These are phyloP conservation scores for Beauveria brongniartii DNA, from an alignment of 2,329 filamentous ascomycete species.

Conservation along the genomic window DNA sequence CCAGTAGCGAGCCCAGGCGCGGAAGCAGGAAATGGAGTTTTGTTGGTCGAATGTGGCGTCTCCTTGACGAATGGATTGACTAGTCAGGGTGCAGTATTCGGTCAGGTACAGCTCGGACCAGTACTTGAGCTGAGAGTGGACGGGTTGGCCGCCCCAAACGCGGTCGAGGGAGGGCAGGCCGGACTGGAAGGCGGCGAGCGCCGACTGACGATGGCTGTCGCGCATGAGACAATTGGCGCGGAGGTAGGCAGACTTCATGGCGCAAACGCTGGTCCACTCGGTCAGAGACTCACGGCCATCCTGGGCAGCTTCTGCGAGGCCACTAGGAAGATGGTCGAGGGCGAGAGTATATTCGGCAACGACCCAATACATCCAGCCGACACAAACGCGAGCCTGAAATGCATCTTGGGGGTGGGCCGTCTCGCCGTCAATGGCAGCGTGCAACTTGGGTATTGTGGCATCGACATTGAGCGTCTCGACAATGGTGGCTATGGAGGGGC, in stretches of 20 bases:
- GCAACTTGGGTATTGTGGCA: conserved; percentile 40
- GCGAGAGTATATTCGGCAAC: conserved; percentile 60
- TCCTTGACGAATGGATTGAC: conserved; percentile 46
- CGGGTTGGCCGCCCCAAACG: conserved; percentile 41
- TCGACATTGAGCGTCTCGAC: conserved; percentile 37
- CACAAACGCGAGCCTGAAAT: conserved; percentile 74
- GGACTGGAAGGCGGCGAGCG: conserved; percentile 57
- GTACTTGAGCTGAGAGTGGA: conserved; percentile 59
- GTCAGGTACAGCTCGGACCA: conserved; percentile 76
- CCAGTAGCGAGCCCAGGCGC: conserved; percentile 66
- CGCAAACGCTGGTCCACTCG: conserved; percentile 76
- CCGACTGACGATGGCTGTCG: conserved; percentile 44
- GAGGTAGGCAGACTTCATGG: conserved; percentile 70
- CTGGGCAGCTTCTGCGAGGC: conserved; percentile 48
- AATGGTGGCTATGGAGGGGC: conserved; percentile 34
- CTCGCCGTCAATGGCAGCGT: conserved; percentile 51
- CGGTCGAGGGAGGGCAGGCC: conserved; percentile 55
- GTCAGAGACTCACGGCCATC: conserved; percentile 46
- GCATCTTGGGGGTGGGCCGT: conserved; percentile 45
- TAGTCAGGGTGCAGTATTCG: conserved; percentile 63
- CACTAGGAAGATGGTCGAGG: conserved; percentile 52
- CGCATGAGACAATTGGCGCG: conserved; percentile 57
- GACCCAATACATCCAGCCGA: conserved; percentile 80
- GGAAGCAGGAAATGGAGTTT: conserved; percentile 49
- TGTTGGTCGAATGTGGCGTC: conserved; percentile 42